Evolutionary conservation across 352 stramenopile species (phyloP).

Genomic region (Pythium grandisporangium): DNA sequence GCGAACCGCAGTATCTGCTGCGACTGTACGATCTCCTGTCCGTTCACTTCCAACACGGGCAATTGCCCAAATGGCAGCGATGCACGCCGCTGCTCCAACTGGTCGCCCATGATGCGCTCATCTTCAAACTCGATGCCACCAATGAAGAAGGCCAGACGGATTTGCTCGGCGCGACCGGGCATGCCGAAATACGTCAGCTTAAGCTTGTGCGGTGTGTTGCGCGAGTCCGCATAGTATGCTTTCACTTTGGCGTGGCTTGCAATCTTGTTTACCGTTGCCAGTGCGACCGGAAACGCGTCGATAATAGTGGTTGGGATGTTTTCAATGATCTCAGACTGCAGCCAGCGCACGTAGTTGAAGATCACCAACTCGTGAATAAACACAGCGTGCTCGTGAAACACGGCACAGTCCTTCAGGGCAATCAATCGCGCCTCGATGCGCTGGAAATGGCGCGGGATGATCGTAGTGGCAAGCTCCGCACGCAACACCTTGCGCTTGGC

Average conservation of each 20-base stretch:
- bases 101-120: conserved; percentile 20
- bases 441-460: conserved; percentile 15
- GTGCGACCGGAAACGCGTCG: conserved; percentile 10
- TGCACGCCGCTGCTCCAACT: conserved; percentile 16
- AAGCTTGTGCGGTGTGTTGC: conserved; percentile 12
- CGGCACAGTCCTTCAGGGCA: conserved; percentile 14
- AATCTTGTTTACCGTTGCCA: conserved; percentile 11
- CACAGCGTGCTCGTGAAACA: conserved; percentile 10
- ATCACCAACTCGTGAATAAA: conserved; percentile 21
- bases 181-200: conserved; percentile 63
- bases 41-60: conserved; percentile 20
- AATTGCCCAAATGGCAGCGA: conserved; percentile 24
- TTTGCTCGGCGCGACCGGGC: conserved; percentile 31
- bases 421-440: conserved; percentile 19
- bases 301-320: conserved; percentile 20
- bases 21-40: conserved; percentile 32
- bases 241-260: conserved; percentile 18
- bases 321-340: conserved; percentile 17
- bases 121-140: conserved; percentile 57
- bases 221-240: conserved; percentile 19
- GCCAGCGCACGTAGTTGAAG: conserved; percentile 13
- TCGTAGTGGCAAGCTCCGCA: conserved; percentile 16
- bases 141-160: conserved; percentile 45
- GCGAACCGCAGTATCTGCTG: conserved; percentile 27
- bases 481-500: conserved; percentile 25